Conservation (phyloP, 306 rosid species). For the Coriaria nepalensis region DNA sequence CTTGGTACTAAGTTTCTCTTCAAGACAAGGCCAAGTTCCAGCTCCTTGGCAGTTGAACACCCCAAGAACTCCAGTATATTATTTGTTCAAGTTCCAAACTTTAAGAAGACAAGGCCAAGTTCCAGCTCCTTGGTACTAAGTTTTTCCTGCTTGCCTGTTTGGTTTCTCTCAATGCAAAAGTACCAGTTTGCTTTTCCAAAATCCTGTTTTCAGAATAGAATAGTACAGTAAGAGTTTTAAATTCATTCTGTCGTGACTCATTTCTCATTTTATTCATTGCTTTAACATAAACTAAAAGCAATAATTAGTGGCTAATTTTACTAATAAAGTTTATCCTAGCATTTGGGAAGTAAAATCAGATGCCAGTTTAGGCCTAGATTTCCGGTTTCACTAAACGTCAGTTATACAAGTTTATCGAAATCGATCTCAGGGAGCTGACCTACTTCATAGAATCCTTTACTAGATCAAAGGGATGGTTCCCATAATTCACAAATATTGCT, state of each 20-base stretch:
- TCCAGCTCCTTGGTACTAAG: constrained; percentile 42
- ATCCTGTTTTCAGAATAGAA: constrained; percentile 22
- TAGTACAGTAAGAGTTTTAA: background rate
- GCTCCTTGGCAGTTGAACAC: constrained; percentile 41
- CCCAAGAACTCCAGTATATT: constrained; percentile 34
- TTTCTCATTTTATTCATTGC: background rate
- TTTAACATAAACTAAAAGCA: background rate
- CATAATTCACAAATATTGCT: constrained; percentile 52
- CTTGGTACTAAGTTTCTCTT: constrained; percentile 3
- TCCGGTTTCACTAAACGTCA: too few relatives aligned
- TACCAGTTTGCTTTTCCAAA: constrained; percentile 47
- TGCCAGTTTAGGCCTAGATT: too few relatives aligned
- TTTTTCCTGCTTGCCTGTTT: constrained; percentile 25
- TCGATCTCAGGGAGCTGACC: background rate
- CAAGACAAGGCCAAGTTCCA: constrained; percentile 20
- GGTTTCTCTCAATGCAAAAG: constrained; percentile 39
- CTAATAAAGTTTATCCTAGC: too few relatives aligned
- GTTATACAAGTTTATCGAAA: too few relatives aligned
- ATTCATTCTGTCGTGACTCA: too few relatives aligned
- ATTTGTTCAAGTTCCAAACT: constrained; percentile 36
- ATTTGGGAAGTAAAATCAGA: too few relatives aligned
- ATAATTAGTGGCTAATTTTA: too few relatives aligned
- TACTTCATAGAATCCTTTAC: constrained; percentile 51
- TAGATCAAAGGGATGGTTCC: constrained; percentile 55
- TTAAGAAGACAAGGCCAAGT: constrained; percentile 27